Base-by-base conservation (phyloP, 2,329 filamentous ascomycete species). In the Ceratocystis harringtonii region DNA sequence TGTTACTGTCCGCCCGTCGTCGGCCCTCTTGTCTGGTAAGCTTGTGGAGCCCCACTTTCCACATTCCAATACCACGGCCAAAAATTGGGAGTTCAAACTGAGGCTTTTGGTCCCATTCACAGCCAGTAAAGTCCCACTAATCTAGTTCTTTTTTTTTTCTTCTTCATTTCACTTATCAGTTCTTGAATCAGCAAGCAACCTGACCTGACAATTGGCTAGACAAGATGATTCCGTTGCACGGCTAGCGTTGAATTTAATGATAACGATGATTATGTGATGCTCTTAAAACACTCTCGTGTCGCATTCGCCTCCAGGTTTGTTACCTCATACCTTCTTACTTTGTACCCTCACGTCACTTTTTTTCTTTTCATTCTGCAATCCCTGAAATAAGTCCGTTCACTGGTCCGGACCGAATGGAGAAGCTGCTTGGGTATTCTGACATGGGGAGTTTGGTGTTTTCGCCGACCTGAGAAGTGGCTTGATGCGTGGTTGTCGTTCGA, bases 331-430 rank as follows among this genome's bases (percentile, higher is more conserved):
- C 50, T 15, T 28, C 12, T 12, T 41, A 12, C 36, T 41, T 41
- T 41, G 3, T 41, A 22, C 2, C 2, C 50, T 55, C n/a, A 25
- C 50, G 50, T 55, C 22, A 55, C 22, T 5, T 48, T 48, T 48
- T 48, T 48, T 43, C 15, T 43, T 43, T 43, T 48, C n/a, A 15
- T n/a, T 30, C 28, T 12, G 22, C 12, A 12, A 57, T 57, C 52
- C 52, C 52, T 57, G 52, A 57, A 41, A 41, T 41, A 41, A 57
- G 52, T 57, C 52, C 52, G 52, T 57, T 57, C 52, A 57, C 52
- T 57, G 52, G 52, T 30, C 52, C 52, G 52, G 52, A 17, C 52
- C 52, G 52, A 57, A 57, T 57, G 52, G 52, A 32, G 52, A 32
- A 15, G 45, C 10, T 30, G 10, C 28, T 57, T 28, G 52, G 52